A percentile compares a stretch with the other conserved stretches of the same genome.
phyloP scores from a whole-genome alignment of 148 eudicot species.

The Rhododendron griersonianum region DNA sequence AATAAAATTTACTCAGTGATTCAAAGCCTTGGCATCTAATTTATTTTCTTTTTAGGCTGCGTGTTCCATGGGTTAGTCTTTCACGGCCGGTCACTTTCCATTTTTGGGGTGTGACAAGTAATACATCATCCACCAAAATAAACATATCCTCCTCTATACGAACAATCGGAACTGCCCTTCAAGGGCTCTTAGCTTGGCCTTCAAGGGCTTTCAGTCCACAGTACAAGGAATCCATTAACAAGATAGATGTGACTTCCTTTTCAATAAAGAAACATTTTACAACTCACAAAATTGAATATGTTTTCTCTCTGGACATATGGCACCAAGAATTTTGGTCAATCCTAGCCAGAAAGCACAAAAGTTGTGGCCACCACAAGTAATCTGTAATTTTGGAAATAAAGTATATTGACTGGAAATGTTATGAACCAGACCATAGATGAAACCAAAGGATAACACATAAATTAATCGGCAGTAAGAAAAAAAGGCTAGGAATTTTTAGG shows the following conservation, averaged over 20 bases:
- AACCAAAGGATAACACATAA: background rate
- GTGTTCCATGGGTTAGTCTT: too few relatives aligned
- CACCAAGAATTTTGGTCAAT: slow-evolving; percentile 69
- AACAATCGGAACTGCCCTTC: slow-evolving; percentile 60
- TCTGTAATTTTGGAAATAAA: background rate
- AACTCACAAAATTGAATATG: slow-evolving; percentile 56
- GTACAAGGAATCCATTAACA: slow-evolving; percentile 91
- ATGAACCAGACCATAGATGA: background rate
- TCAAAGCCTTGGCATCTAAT: too few relatives aligned
- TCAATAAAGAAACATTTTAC: slow-evolving; percentile 79
- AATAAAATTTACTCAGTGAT: too few relatives aligned
- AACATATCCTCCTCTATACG: slow-evolving; percentile 65
- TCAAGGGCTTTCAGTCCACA: slow-evolving; percentile 91
- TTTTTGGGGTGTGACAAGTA: too few relatives aligned
- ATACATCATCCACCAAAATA: slow-evolving; percentile 74
- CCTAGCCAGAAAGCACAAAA: slow-evolving; percentile 84
- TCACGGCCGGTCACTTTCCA: too few relatives aligned
- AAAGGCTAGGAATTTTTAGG: background rate
- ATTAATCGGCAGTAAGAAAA: background rate
- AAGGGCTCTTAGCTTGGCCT: slow-evolving; percentile 51
- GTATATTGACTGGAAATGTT: background rate
- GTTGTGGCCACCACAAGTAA: slow-evolving; percentile 33
- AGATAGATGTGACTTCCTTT: slow-evolving; percentile 86
- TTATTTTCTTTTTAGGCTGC: too few relatives aligned
- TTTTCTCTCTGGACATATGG: slow-evolving; percentile 70